Evolutionary conservation across 306 rosid genomes (phyloP).

Genomic region (Acacia melanoxylon): DNA sequence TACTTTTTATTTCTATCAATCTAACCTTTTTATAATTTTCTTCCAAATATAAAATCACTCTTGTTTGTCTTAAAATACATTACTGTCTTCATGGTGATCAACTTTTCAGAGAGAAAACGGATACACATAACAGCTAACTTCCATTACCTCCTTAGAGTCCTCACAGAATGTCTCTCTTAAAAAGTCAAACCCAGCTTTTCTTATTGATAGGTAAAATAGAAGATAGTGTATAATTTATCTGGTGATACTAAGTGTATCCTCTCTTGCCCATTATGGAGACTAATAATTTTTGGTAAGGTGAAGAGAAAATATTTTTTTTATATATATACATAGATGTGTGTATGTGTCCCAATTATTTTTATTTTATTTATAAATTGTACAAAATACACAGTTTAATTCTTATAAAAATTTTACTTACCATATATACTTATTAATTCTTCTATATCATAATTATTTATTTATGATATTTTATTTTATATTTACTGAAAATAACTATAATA

Average conservation of each 20-base stretch:
- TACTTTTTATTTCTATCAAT: not conserved
- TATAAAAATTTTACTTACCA: no score
- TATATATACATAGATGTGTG: no score
- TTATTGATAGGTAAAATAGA: no score
- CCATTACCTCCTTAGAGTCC: conserved; percentile 23
- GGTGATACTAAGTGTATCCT: not conserved
- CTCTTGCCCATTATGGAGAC: not conserved
- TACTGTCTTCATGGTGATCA: conserved; percentile 1
- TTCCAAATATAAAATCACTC: not conserved
- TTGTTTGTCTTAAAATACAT: not conserved
- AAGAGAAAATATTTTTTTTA: no score
- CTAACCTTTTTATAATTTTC: not conserved
- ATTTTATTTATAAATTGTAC: no score
- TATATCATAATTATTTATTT: not conserved
- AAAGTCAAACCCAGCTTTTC: conserved; percentile 37
- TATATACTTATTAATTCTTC: no score
- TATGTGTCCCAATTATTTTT: not conserved
- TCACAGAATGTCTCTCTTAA: not conserved
- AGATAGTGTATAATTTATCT: not conserved
- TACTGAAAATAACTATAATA: not conserved
- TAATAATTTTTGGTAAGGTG: not conserved
- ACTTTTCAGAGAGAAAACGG: conserved; percentile 31
- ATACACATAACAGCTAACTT: conserved; percentile 29
- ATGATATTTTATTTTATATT: not conserved
- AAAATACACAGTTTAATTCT: no score